These are phyloP conservation scores for Saturnispora mendoncae DNA, from an alignment of 805 yeast species.

Conservation along the genomic window DNA sequence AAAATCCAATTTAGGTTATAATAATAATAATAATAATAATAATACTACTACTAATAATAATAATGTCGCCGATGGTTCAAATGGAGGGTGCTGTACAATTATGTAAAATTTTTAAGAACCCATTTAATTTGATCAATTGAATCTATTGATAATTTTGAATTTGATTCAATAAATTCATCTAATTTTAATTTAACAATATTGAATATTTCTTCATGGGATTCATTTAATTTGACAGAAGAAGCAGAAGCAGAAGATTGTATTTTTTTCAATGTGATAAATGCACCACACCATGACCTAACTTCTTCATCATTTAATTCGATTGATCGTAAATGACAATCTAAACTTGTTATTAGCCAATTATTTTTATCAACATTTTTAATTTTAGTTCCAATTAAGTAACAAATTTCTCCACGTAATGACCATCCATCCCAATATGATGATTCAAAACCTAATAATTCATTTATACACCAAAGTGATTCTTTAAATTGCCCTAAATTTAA, in stretches of 20 bases:
- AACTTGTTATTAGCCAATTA: conserved; percentile 11
- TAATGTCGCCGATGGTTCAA: too few relatives aligned
- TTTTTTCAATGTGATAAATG: conserved; percentile 15
- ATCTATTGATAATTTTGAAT: neutral
- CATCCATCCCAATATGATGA: conserved; percentile 65
- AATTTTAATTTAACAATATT: conserved; percentile 32
- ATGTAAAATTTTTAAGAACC: conserved; percentile 14
- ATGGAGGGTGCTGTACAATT: conserved; percentile 24
- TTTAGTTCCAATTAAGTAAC: conserved; percentile 15
- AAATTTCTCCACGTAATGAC: conserved; percentile 55
- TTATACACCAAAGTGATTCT: conserved; percentile 55
- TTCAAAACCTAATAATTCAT: conserved; percentile 58
- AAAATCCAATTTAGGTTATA: conserved; percentile 29
- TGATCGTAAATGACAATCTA: conserved; percentile 32
- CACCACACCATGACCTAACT: conserved; percentile 45
- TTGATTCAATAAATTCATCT: neutral
- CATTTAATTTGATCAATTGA: neutral
- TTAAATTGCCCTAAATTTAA: conserved; percentile 49
- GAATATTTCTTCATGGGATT: conserved; percentile 22
- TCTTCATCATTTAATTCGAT: conserved; percentile 69
- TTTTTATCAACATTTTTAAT: neutral
- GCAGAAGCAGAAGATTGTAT: conserved; percentile 2
- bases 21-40: too few relatives aligned
- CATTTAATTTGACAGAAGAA: too few relatives aligned
- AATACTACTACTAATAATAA: too few relatives aligned